Conservation (phyloP, 768 basidiomycete genomes). For the Hortiboletus flavorubellus region DNA sequence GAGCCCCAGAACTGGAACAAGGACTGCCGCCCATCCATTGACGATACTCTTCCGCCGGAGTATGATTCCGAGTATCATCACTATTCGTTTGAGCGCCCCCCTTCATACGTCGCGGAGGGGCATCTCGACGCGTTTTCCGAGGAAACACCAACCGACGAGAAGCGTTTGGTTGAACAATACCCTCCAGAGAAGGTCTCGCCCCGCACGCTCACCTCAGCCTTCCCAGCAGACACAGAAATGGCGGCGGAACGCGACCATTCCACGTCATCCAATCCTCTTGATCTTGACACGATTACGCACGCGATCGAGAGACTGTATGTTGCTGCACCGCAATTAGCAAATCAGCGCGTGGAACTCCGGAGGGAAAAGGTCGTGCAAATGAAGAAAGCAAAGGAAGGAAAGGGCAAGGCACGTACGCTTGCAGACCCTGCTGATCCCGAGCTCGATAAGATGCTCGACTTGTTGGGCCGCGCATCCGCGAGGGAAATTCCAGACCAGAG, state of each 20-base stretch:
- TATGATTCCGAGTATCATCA: constrained; percentile 39
- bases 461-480: constrained; percentile 68
- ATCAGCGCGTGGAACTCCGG: constrained; percentile 91
- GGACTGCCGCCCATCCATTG: constrained; percentile 7
- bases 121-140: not conserved
- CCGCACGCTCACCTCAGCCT: not conserved
- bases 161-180: constrained; percentile 9
- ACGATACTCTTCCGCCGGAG: constrained; percentile 47
- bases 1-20: constrained; percentile 32
- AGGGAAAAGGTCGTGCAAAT: constrained; percentile 66
- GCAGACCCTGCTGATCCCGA: constrained; percentile 40
- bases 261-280: constrained; percentile 48
- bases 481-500: constrained; percentile 68
- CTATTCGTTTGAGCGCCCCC: constrained; percentile 21
- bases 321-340: constrained; percentile 82
- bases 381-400: constrained; percentile 61
- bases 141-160: constrained; percentile 11
- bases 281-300: constrained; percentile 79
- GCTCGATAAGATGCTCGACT: constrained; percentile 66
- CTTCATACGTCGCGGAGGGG: constrained; percentile 22
- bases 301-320: constrained; percentile 89
- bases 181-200: constrained; percentile 21
- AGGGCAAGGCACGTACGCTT: constrained; percentile 44
- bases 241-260: not conserved
- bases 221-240: not conserved